Evolutionary conservation across 2,329 filamentous ascomycete genomes (phyloP).

Genomic region (Didymella keratinophila): DNA sequence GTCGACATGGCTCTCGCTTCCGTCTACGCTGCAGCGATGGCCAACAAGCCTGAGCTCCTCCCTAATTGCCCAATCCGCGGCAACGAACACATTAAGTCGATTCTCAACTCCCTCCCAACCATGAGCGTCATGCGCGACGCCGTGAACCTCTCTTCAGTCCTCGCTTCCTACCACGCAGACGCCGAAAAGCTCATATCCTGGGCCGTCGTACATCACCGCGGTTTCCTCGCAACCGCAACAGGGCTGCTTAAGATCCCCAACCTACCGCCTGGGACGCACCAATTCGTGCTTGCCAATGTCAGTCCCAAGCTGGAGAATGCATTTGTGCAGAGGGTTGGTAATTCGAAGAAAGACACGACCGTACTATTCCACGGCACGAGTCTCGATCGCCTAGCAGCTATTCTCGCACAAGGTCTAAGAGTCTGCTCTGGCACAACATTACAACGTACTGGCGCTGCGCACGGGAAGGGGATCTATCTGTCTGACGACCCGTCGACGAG

Average conservation of each 20-base stretch:
- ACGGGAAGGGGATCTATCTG: conserved; percentile 46
- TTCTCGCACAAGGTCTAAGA: conserved; percentile 41
- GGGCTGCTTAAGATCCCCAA: conserved; percentile 39
- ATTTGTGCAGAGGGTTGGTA: conserved; percentile 27
- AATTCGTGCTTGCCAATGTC: conserved; percentile 45
- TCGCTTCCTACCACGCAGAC: conserved; percentile 26
- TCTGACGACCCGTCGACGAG: conserved; percentile 41
- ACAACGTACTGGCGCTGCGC: conserved; percentile 42
- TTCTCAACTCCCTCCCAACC: conserved; percentile 39
- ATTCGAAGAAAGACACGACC: conserved; percentile 18
- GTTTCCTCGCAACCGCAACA: conserved; percentile 39
- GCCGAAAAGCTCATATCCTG: conserved; percentile 42
- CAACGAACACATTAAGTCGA: conserved; percentile 21
- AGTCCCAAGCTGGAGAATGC: conserved; percentile 35
- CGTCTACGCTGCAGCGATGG: conserved; percentile 38
- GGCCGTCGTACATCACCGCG: conserved; percentile 41
- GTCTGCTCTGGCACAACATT: conserved; percentile 39
- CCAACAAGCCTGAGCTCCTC: conserved; percentile 33
- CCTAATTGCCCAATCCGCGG: conserved; percentile 36
- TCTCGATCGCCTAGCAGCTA: conserved; percentile 43
- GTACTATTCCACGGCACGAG: conserved; percentile 48
- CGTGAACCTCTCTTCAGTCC: conserved; percentile 25
- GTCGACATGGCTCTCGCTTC: conserved; percentile 42
- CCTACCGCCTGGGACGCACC: conserved; percentile 39
- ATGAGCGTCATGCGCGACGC: conserved; percentile 31